phyloP scores from a whole-genome alignment of 306 rosid genomes.

The Luffa aegyptiaca region DNA sequence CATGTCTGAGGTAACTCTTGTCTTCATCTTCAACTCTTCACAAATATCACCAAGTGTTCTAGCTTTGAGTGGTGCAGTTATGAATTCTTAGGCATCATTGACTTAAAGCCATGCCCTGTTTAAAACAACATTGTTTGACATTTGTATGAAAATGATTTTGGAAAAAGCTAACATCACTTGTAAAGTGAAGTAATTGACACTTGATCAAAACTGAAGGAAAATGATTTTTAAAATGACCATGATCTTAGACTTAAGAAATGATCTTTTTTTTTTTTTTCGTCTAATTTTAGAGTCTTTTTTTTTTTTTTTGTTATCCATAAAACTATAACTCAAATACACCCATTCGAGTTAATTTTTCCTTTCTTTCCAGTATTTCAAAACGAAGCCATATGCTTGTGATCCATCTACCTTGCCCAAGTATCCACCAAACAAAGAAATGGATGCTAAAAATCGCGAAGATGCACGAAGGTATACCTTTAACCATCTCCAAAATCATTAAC shows the following conservation, averaged over 20 bases:
- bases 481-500: not conserved
- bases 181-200: too few species aligned
- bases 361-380: slow-evolving; percentile 62
- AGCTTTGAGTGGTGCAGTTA: not conserved
- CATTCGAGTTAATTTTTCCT: slow-evolving; percentile 1
- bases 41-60: not conserved
- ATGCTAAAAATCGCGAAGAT: slow-evolving; percentile 64
- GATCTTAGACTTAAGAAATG: too few species aligned
- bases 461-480: slow-evolving; percentile 35
- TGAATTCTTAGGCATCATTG: not conserved
- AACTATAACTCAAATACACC: not conserved
- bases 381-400: slow-evolving; percentile 67
- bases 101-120: not conserved
- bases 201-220: too few species aligned
- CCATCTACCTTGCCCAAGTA: slow-evolving; percentile 81
- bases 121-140: not conserved
- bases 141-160: too few species aligned
- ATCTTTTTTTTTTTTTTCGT: too few species aligned
- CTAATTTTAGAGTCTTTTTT: too few species aligned
- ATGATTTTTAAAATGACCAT: too few species aligned
- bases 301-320: not conserved
- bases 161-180: too few species aligned
- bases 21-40: not conserved
- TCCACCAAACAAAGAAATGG: slow-evolving; percentile 91
- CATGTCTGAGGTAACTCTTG: slow-evolving; percentile 58